Evolutionary conservation across 345 rosid species (phyloP).

Genomic region (Leavenworthia alabamica): DNA sequence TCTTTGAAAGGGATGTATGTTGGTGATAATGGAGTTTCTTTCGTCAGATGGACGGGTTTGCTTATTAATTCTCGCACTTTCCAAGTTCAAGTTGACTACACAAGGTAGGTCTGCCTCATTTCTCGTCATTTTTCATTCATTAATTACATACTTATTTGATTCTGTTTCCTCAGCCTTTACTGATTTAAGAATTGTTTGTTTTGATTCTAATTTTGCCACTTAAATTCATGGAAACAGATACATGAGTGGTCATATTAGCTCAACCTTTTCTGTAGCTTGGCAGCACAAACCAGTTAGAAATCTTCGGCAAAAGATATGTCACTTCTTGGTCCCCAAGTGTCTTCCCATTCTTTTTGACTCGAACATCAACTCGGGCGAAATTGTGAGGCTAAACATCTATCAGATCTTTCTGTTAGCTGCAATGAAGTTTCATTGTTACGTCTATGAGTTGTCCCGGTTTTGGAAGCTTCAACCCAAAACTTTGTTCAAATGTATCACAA

Average conservation of each 20-base stretch:
- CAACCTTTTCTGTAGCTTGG: slow-evolving; percentile 59
- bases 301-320: slow-evolving; percentile 40
- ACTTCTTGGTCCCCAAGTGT: slow-evolving; percentile 66
- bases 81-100: slow-evolving; percentile 82
- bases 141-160: not conserved
- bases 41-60: slow-evolving; percentile 78
- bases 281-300: slow-evolving; percentile 41
- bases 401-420: slow-evolving; percentile 72
- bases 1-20: slow-evolving; percentile 41
- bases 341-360: slow-evolving; percentile 75
- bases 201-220: not conserved
- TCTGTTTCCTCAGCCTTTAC: not conserved
- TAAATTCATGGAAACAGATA: slow-evolving; percentile 47
- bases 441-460: slow-evolving; percentile 43
- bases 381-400: slow-evolving; percentile 70
- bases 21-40: slow-evolving; percentile 49
- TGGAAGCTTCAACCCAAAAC: slow-evolving; percentile 39
- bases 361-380: slow-evolving; percentile 59
- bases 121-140: not conserved
- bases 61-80: slow-evolving; percentile 57
- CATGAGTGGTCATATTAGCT: slow-evolving; percentile 50
- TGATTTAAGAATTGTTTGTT: not conserved
- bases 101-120: slow-evolving; percentile 62
- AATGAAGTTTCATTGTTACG: slow-evolving; percentile 75
- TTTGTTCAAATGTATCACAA: slow-evolving; percentile 38